Percentiles rank a stretch among this genome's conserved stretches.
Evolutionary conservation across 78 protist genomes (phyloP).

Genomic region (Diacronema lutheri): DNA sequence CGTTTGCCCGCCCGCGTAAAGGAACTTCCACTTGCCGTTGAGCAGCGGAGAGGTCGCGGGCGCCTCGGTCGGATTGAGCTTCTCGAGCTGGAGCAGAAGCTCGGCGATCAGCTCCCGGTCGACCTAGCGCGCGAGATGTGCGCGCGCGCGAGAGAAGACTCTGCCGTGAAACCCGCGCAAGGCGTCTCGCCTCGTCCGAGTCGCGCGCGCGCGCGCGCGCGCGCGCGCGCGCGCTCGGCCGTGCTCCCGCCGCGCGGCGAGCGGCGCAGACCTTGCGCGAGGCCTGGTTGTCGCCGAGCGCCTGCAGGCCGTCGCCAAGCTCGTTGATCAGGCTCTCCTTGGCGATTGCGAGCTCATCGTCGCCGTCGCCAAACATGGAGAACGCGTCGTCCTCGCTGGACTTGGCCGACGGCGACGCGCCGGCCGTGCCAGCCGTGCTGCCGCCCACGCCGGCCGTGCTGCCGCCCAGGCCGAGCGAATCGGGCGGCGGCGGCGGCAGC

Average conservation of each 20-base stretch:
- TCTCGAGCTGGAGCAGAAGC: constrained; percentile 5
- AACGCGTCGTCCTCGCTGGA: no score
- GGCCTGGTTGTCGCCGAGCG: not conserved
- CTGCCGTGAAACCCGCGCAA: no score
- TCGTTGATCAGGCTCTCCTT: not conserved
- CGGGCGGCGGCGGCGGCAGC: no score
- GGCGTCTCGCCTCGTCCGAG: no score
- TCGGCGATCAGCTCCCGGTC: not conserved
- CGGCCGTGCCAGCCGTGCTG: no score
- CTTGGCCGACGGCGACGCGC: no score
- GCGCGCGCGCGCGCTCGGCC: no score
- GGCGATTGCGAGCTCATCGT: not conserved
- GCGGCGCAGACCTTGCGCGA: not conserved
- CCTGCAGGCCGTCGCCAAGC: not conserved
- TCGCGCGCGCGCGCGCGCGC: no score
- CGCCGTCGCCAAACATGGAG: no score
- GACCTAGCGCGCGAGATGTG: not conserved
- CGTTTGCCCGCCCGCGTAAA: not conserved
- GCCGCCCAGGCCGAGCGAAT: no score
- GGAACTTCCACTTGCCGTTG: constrained; percentile 9
- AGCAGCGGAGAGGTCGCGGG: constrained; percentile 19
- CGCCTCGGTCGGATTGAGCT: not conserved
- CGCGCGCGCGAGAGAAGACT: not conserved
- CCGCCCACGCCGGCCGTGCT: no score
- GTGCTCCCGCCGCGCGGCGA: not conserved